These are phyloP conservation scores for Trifolium pratense DNA, from an alignment of 306 rosid species.

Conservation along the genomic window DNA sequence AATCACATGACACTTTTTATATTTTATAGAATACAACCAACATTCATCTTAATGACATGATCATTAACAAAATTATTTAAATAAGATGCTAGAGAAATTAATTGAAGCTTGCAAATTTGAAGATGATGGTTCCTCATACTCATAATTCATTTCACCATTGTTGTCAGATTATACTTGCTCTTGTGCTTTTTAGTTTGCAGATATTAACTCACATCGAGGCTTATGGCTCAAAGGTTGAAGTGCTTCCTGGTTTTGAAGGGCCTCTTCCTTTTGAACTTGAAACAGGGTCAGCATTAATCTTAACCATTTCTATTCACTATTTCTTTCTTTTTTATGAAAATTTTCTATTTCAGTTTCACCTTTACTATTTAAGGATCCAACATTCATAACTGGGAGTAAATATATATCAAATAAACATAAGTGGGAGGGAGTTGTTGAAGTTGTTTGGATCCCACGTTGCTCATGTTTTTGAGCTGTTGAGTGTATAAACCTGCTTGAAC, in stretches of 20 bases:
- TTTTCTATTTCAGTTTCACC: not conserved
- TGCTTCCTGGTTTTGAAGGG: constrained; percentile 15
- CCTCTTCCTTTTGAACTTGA: constrained; percentile 20
- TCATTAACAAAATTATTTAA: too few relatives aligned
- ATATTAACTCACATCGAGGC: not conserved
- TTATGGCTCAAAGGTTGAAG: constrained; percentile 1
- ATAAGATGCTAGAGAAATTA: too few relatives aligned
- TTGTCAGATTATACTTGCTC: constrained; percentile 8
- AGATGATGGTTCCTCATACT: not conserved
- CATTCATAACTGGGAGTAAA: too few relatives aligned
- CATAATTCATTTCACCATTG: not conserved
- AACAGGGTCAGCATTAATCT: not conserved
- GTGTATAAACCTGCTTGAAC: too few relatives aligned
- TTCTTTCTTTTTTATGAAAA: too few relatives aligned
- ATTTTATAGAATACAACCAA: too few relatives aligned
- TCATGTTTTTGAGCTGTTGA: too few relatives aligned
- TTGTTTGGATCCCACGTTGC: too few relatives aligned
- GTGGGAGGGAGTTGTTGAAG: too few relatives aligned
- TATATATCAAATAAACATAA: too few relatives aligned
- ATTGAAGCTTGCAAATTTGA: not conserved
- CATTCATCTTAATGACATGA: too few relatives aligned
- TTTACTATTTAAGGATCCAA: not conserved
- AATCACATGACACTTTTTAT: too few relatives aligned
- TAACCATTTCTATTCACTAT: not conserved
- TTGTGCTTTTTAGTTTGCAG: not conserved